Percentiles rank a stretch among this genome's conserved stretches.
Evolutionary conservation across 768 basidiomycete genomes (phyloP).

Genomic region (Fomitopsis serialis): DNA sequence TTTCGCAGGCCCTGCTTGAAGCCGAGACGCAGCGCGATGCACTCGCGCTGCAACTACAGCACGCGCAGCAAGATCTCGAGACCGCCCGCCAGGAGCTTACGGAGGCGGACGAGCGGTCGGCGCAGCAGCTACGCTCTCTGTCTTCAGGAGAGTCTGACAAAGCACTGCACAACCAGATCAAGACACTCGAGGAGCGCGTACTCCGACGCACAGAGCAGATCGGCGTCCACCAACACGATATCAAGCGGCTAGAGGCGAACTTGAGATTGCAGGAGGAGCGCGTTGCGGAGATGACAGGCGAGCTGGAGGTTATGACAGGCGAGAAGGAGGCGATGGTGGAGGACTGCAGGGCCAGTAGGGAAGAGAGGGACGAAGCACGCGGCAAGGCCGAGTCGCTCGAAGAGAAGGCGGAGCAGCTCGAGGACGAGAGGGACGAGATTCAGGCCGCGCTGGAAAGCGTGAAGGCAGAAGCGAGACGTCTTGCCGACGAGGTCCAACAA

Average conservation of each 20-base stretch:
- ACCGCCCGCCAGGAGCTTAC: slow-evolving; percentile 46
- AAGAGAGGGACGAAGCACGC: slow-evolving; percentile 63
- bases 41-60: slow-evolving; percentile 56
- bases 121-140: slow-evolving; percentile 63
- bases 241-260: slow-evolving; percentile 71
- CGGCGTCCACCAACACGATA: slow-evolving; percentile 75
- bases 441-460: slow-evolving; percentile 12
- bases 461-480: background rate
- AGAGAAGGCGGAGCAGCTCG: slow-evolving; percentile 46
- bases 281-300: slow-evolving; percentile 60
- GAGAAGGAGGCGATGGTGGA: slow-evolving; percentile 82
- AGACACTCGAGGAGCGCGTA: slow-evolving; percentile 63
- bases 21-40: slow-evolving; percentile 64
- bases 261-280: slow-evolving; percentile 70
- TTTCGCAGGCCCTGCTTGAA: slow-evolving; percentile 44
- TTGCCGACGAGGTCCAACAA: background rate
- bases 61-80: slow-evolving; percentile 55
- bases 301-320: slow-evolving; percentile 58
- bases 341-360: slow-evolving; percentile 75
- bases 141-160: slow-evolving; percentile 46
- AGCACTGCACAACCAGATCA: slow-evolving; percentile 57
- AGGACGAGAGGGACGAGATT: slow-evolving; percentile 22
- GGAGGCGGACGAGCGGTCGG: slow-evolving; percentile 56
- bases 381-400: slow-evolving; percentile 54
- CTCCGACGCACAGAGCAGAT: slow-evolving; percentile 67